Base-by-base conservation (phyloP, 768 basidiomycete genomes). In the Lentinula edodes region DNA sequence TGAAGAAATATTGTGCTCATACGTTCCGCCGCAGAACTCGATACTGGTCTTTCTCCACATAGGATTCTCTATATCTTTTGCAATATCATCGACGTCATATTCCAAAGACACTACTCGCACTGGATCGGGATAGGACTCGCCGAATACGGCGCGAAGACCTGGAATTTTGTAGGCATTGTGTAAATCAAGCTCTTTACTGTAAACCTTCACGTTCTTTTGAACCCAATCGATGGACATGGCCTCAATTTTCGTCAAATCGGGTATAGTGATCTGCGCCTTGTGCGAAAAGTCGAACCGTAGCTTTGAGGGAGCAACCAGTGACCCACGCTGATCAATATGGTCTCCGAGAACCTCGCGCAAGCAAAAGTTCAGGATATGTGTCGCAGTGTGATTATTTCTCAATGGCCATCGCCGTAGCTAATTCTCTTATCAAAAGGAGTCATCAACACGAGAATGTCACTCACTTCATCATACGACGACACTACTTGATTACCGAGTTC, bases 11-110 rank as follows among this genome's bases (percentile, higher is more conserved):
- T 1, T 48, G 46, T 9, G 12, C n/a, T 10, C 92, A 73, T 67
- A 94, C 86, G 97, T 99, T 73, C 97, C 97, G 74, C 97, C 97
- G 72, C 97, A 99, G 71, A 99, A 96, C 75, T 99, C 97, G 64
- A 97, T 85, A 72, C 91, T 95, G 10, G 96, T 97, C 34, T 75
- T 76, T 52, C 91, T 78, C 97, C 97, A 99, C 74, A 89, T 93
- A 3, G 89, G 86, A 73, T 94, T 95, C 67, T 89, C 84, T 46
- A 96, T 81, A 65, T 99, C 93, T 67, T 83, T 80, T 18, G 85
- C 75, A 59, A 99, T 94, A 66, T 95, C 91, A 55, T 95, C 89
- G 16, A 96, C 82, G 63, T 88, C 86, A 70, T 83, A 93, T 72
- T 93, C 96, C 20, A 99, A 80, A 2, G 93, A 85, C 13, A 99